Percentiles rank a stretch among this genome's conserved stretches.
phyloP scores from a whole-genome alignment of 2,329 filamentous ascomycete genomes.

The Ilyonectria destructans region DNA sequence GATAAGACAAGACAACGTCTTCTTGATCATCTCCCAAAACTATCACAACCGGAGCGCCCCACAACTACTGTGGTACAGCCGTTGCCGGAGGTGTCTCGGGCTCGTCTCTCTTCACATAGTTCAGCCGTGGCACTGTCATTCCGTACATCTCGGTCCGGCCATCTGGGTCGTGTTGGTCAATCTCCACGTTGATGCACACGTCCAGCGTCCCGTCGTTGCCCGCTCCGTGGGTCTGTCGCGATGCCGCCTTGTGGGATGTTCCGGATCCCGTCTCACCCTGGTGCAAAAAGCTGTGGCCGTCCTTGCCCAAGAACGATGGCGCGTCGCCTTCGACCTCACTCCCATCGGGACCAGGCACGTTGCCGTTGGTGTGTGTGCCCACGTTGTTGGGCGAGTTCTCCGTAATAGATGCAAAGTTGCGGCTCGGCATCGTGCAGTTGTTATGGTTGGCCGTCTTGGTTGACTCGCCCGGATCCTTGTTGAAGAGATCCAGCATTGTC shows the following conservation, averaged over 20 bases:
- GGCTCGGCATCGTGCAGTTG: conserved; percentile 89
- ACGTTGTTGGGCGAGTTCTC: conserved; percentile 82
- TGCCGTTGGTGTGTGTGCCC: conserved; percentile 44
- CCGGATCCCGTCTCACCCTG: conserved; percentile 85
- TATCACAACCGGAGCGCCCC: conserved; percentile 2
- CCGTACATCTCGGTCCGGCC: conserved; percentile 89
- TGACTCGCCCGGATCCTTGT: conserved; percentile 85
- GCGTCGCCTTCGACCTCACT: conserved; percentile 38
- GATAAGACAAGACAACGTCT: conserved; percentile 16
- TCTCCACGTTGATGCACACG: conserved; percentile 88
- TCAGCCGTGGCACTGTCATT: conserved; percentile 84
- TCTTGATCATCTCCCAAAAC: not conserved
- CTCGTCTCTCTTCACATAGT: conserved; percentile 53
- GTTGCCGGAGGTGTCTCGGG: conserved; percentile 48
- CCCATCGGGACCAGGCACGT: conserved; percentile 35
- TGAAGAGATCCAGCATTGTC: conserved; percentile 93
- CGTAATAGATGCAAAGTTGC: conserved; percentile 93
- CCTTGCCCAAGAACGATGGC: conserved; percentile 62
- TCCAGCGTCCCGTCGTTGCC: conserved; percentile 78
- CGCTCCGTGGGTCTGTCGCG: conserved; percentile 69
- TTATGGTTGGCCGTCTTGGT: conserved; percentile 85
- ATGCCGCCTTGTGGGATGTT: conserved; percentile 82
- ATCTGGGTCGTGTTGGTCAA: conserved; percentile 85
- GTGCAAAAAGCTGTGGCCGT: conserved; percentile 82
- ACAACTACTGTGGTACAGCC: conserved; percentile 18